Evolutionary conservation across 148 eudicot species (phyloP).

Genomic region (Simmondsia chinensis): DNA sequence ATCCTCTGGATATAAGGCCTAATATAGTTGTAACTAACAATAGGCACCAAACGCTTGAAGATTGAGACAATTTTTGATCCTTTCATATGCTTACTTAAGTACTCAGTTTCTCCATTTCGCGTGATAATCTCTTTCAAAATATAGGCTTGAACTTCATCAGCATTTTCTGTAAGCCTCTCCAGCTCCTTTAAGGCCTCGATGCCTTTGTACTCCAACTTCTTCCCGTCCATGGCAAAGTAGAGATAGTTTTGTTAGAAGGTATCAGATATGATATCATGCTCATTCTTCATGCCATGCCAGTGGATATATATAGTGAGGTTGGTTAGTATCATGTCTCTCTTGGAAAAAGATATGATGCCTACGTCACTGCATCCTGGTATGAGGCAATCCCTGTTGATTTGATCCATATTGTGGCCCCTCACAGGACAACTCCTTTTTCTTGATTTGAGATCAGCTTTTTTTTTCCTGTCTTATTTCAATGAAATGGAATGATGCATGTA

Average conservation of each 20-base stretch:
- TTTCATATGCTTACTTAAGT: slow-evolving; percentile 36
- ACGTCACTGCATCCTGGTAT: slow-evolving; percentile 6
- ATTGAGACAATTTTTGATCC: slow-evolving; percentile 30
- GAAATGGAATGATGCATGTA: background rate
- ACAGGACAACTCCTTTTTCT: slow-evolving; percentile 5
- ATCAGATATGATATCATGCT: too few relatives aligned
- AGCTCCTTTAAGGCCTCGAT: slow-evolving; percentile 53
- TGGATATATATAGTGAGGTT: slow-evolving; percentile 3
- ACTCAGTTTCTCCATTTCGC: slow-evolving; percentile 49
- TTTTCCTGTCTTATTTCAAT: slow-evolving; percentile 8
- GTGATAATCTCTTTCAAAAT: slow-evolving; percentile 39
- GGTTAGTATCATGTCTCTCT: background rate
- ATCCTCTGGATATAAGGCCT: slow-evolving; percentile 59
- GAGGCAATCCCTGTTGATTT: slow-evolving; percentile 9
- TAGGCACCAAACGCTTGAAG: slow-evolving; percentile 52
- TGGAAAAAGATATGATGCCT: background rate
- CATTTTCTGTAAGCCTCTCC: slow-evolving; percentile 40
- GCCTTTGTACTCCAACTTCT: slow-evolving; percentile 69
- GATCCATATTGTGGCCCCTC: slow-evolving; percentile 8
- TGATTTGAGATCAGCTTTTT: slow-evolving; percentile 13
- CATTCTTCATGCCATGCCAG: too few relatives aligned
- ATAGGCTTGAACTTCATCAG: slow-evolving; percentile 52
- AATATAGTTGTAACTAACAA: slow-evolving; percentile 38
- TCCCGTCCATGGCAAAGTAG: slow-evolving; percentile 38
- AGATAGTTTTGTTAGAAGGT: slow-evolving; percentile 3